These are phyloP conservation scores for Tilletia indica DNA, from an alignment of 1,284 basidiomycete genomes.

Conservation along the genomic window DNA sequence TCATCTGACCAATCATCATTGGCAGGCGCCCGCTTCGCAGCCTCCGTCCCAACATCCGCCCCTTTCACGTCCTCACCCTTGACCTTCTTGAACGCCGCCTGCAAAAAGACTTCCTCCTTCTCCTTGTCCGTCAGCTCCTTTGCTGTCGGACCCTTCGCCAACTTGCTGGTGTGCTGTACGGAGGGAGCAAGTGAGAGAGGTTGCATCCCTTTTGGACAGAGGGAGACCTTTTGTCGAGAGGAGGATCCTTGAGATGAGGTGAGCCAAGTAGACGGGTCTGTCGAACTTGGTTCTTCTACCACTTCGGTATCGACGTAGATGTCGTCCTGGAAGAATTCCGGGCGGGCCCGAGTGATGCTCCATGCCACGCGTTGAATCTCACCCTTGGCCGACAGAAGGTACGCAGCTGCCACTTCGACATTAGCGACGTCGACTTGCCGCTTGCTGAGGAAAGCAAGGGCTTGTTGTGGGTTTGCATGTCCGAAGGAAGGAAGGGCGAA, in stretches of 20 bases:
- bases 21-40: slow-evolving; percentile 21
- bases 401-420: slow-evolving; percentile 69
- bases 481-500: slow-evolving; percentile 46
- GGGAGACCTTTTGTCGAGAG: slow-evolving; percentile 18
- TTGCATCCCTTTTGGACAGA: slow-evolving; percentile 57
- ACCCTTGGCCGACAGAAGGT: slow-evolving; percentile 65
- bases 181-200: slow-evolving; percentile 29
- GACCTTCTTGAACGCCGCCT: slow-evolving; percentile 20
- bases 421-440: slow-evolving; percentile 58
- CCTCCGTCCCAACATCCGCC: slow-evolving; percentile 15
- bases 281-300: slow-evolving; percentile 35
- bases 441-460: slow-evolving; percentile 58
- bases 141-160: slow-evolving; percentile 23
- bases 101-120: slow-evolving; percentile 19
- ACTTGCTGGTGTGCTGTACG: slow-evolving; percentile 1
- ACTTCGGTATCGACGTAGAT: slow-evolving; percentile 58
- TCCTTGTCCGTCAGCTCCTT: slow-evolving; percentile 24
- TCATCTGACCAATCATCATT: slow-evolving; percentile 24
- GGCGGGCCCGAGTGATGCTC: slow-evolving; percentile 56
- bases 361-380: slow-evolving; percentile 64
- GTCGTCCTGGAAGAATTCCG: slow-evolving; percentile 61
- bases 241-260: slow-evolving; percentile 36
- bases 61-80: slow-evolving; percentile 18
- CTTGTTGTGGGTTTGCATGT: slow-evolving; percentile 58
- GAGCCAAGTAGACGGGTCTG: slow-evolving; percentile 51